These are phyloP conservation scores for Amylocystis lapponica DNA, from an alignment of 768 basidiomycete species.

Conservation along the genomic window DNA sequence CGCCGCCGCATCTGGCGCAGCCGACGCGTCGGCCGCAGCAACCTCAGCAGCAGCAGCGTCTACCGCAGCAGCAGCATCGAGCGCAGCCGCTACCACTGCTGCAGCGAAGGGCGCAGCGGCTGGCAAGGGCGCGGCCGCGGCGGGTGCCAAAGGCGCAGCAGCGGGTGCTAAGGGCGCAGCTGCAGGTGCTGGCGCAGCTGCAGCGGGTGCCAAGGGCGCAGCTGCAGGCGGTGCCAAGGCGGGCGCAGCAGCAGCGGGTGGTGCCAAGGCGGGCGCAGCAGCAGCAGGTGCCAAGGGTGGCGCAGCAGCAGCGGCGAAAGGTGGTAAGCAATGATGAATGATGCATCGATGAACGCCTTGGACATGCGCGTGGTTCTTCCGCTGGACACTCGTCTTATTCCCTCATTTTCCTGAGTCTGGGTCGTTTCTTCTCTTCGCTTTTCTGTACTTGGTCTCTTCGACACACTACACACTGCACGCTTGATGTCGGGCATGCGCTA, in stretches of 20 bases:
- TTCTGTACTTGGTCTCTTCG: slow-evolving; percentile 1
- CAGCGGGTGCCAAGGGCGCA: not conserved
- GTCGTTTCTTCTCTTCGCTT: slow-evolving; percentile 3
- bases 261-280: not conserved
- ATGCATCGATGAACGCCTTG: not conserved
- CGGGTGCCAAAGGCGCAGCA: slow-evolving; percentile 1
- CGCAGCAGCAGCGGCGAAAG: no score
- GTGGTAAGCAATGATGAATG: not conserved
- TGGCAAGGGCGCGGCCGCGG: slow-evolving; percentile 2
- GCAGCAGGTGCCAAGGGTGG: slow-evolving; percentile 3
- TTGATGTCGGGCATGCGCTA: not conserved
- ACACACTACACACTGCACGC: not conserved
- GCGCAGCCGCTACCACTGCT: slow-evolving; percentile 2
- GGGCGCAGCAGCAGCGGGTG: not conserved
- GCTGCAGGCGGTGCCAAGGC: not conserved
- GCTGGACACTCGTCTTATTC: not conserved
- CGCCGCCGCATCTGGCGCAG: slow-evolving; percentile 18
- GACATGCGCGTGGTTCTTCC: not conserved
- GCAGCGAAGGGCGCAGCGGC: slow-evolving; percentile 3
- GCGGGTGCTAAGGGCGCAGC: not conserved
- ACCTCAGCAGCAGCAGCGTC: slow-evolving; percentile 3
- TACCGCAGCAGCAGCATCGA: slow-evolving; percentile 4
- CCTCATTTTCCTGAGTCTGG: slow-evolving; percentile 3
- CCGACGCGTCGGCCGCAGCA: slow-evolving; percentile 9
- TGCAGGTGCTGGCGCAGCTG: not conserved